Base-by-base conservation (phyloP, 2,329 filamentous ascomycete genomes). In the Diplocarpon mali region DNA sequence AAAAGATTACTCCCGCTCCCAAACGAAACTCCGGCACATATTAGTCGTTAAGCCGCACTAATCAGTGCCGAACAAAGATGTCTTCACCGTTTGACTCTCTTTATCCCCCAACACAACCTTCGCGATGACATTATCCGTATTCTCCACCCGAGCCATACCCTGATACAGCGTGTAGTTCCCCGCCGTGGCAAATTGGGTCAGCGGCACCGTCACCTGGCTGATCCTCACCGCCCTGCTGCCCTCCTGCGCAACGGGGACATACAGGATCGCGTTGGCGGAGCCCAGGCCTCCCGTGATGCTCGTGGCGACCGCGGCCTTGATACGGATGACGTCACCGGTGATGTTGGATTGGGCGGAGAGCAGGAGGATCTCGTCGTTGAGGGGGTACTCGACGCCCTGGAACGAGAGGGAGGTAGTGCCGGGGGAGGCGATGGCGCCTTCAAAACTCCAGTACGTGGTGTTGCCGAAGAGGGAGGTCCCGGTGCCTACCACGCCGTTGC, bases 361-460 rank as follows among this genome's bases (percentile, higher is more conserved):
- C 13, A 52, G 30, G 36, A 52, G 49, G n/a, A 52, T 49, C 28
- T 46, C 27, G 17, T 51, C 49, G 24, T 48, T 46, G 43, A 46
- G 37, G 5, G 45, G 30, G 15, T 47, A 49, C 0, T 36, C 24
- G n/a, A 43, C 31, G 10, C n/a, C 35, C 31, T 46, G 24, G 29
- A 49, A 45, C 29, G 34, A 41, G 10, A 52, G 24, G 1, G 44
- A 38, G 10, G 38, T 49, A 3, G 47, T 49, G 11, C 42, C 44
- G 17, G 49, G 44, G 4, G 44, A 47, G 3, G 29, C 17, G 14
- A 41, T 47, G 36, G 27, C 42, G 29, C 34, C 41, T 20, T 41
- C 44, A 34, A 48, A 48, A 13, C 31, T n/a, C 14, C 32, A 50
- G 32, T 24, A 24, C 7, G 20, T 24, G 20, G 20, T 24, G 20